Conservation (phyloP, 164 flowering plant species). For the Tinospora cordifolia region DNA sequence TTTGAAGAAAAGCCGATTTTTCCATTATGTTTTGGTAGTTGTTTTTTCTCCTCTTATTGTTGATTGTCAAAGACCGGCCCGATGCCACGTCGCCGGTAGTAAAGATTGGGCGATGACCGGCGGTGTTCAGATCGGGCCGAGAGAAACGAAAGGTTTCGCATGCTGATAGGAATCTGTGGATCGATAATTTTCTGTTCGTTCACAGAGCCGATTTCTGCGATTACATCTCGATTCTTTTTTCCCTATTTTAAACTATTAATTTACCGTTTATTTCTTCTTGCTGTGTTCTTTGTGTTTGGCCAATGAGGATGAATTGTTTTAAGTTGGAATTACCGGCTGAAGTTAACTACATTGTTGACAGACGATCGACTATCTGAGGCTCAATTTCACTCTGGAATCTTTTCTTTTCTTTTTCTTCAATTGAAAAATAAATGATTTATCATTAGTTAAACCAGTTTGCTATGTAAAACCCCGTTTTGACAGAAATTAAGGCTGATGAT, state of each 20-base stretch:
- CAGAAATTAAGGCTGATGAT: too few species aligned
- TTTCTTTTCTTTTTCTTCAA: slow-evolving; percentile 22
- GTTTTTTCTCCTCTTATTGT: too few species aligned
- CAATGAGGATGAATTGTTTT: background rate
- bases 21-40: too few species aligned
- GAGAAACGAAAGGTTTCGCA: slow-evolving; percentile 33
- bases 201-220: slow-evolving; percentile 58
- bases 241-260: too few species aligned
- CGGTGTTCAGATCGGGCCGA: slow-evolving; percentile 54
- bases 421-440: too few species aligned
- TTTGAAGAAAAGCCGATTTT: too few species aligned
- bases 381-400: background rate
- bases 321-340: slow-evolving; percentile 3
- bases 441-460: too few species aligned
- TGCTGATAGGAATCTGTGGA: slow-evolving; percentile 61
- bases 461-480: too few species aligned
- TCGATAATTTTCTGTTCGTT: slow-evolving; percentile 17
- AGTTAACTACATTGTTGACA: background rate
- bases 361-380: slow-evolving; percentile 1
- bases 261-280: background rate
- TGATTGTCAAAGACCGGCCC: too few species aligned
- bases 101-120: slow-evolving; percentile 31
- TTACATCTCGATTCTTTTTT: slow-evolving; percentile 25
- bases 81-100: too few species aligned
- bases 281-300: background rate